Conservation (phyloP, 1,139 yeast genomes). For the Geotrichum macrosporum region DNA sequence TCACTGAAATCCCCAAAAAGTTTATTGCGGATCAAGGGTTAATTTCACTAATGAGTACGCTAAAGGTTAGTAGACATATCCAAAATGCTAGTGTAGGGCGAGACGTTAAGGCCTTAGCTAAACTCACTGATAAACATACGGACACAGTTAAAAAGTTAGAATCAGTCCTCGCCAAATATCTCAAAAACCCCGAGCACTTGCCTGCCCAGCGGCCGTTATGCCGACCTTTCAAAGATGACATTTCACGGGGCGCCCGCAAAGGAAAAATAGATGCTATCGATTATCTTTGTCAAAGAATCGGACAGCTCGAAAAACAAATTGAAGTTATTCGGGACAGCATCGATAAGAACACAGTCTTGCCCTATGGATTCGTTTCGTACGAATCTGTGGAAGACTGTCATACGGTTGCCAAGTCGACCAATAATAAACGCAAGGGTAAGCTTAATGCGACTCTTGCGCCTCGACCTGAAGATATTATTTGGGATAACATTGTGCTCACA, state of each 20-base stretch:
- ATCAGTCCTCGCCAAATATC: slow-evolving; percentile 35
- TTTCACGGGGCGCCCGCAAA: neutral
- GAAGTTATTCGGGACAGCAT: slow-evolving; percentile 29
- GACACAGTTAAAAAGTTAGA: slow-evolving; percentile 34
- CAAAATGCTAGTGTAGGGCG: slow-evolving; percentile 37
- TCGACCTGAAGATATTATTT: slow-evolving; percentile 39
- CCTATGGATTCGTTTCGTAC: slow-evolving; percentile 41
- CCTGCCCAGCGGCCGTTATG: slow-evolving; percentile 28
- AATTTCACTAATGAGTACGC: slow-evolving; percentile 24
- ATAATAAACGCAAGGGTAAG: slow-evolving; percentile 11
- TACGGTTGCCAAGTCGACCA: slow-evolving; percentile 27
- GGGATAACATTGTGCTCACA: slow-evolving; percentile 38
- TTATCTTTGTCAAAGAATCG: slow-evolving; percentile 29
- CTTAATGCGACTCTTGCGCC: slow-evolving; percentile 34
- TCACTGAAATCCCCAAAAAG: slow-evolving; percentile 36
- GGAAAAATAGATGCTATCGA: slow-evolving; percentile 36
- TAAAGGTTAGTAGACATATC: slow-evolving; percentile 24
- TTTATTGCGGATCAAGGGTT: slow-evolving; percentile 33
- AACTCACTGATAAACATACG: slow-evolving; percentile 32
- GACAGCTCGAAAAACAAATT: slow-evolving; percentile 31
- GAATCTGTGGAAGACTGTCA: slow-evolving; percentile 33
- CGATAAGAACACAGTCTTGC: slow-evolving; percentile 26
- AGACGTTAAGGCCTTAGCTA: slow-evolving; percentile 33
- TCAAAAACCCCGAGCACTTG: slow-evolving; percentile 32
- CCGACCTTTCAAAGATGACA: slow-evolving; percentile 28